These are phyloP conservation scores for Russula vinacea DNA, from an alignment of 768 basidiomycete species.

Conservation along the genomic window DNA sequence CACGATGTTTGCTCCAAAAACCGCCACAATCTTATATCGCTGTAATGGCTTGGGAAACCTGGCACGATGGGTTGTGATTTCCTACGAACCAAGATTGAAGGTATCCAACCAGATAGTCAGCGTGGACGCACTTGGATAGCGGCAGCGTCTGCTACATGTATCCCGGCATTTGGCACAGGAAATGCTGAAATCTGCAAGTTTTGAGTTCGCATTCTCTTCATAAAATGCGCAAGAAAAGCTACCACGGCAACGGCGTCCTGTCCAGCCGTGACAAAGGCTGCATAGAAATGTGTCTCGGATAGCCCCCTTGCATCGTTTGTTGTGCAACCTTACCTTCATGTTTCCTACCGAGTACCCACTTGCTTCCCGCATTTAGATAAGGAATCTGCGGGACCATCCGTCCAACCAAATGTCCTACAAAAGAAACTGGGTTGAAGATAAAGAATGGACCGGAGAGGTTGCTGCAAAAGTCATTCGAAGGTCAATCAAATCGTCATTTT, in stretches of 20 bases:
- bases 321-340: conserved; percentile 1
- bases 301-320: too few relatives aligned
- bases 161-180: not conserved
- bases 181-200: conserved; percentile 7
- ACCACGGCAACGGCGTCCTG: conserved; percentile 15
- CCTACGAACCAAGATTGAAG: conserved; percentile 39
- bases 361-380: not conserved
- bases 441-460: conserved; percentile 11
- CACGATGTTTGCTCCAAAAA: conserved; percentile 62
- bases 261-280: conserved; percentile 18
- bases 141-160: conserved; percentile 23
- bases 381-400: not conserved
- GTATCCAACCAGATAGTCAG: not conserved
- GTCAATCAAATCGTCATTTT: not conserved
- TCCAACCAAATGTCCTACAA: not conserved
- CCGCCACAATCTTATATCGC: conserved; percentile 43
- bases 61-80: conserved; percentile 46
- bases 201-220: not conserved
- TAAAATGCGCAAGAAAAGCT: not conserved
- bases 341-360: not conserved
- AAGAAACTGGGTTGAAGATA: not conserved
- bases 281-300: too few relatives aligned
- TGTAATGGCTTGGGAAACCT: conserved; percentile 57
- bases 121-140: conserved; percentile 19
- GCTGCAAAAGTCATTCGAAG: not conserved